phyloP scores from a whole-genome alignment of 2,329 filamentous ascomycete genomes.

The Phyllosticta citribraziliensis region DNA sequence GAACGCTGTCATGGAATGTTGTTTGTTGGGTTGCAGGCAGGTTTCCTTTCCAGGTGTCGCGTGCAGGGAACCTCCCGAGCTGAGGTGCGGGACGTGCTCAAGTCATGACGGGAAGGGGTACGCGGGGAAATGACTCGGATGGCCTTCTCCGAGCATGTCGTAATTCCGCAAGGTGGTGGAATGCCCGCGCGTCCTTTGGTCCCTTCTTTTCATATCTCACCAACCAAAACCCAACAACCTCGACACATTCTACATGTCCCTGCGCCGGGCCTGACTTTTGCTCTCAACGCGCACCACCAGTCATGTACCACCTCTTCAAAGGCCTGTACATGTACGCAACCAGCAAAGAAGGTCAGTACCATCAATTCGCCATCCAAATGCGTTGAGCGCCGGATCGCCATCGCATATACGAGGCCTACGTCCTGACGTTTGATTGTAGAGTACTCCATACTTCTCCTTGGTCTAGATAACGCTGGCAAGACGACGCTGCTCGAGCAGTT shows the following conservation, averaged over 20 bases:
- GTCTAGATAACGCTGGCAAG: conserved; percentile 96
- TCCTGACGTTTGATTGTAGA: conserved; percentile 42
- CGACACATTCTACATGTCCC: neutral
- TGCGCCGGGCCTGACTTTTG: neutral
- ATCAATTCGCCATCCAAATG: conserved; percentile 3
- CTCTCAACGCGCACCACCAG: neutral
- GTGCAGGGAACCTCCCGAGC: neutral
- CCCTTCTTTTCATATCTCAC: conserved; percentile 4
- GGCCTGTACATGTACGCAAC: conserved; percentile 91
- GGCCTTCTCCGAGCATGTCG: neutral
- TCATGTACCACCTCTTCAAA: conserved; percentile 96
- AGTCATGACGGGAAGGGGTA: neutral
- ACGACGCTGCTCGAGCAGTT: conserved; percentile 96
- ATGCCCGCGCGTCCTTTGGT: neutral
- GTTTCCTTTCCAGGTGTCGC: neutral
- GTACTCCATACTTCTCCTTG: conserved; percentile 93
- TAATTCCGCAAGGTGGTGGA: neutral
- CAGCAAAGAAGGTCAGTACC: conserved; percentile 74
- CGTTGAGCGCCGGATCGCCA: neutral
- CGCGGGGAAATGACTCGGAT: neutral
- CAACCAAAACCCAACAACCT: conserved; percentile 1
- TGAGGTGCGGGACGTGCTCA: conserved; percentile 1
- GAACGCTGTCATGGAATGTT: neutral
- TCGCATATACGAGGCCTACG: conserved; percentile 1
- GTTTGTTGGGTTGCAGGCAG: neutral